Base-by-base conservation (phyloP, 2,329 filamentous ascomycete genomes). In the Sporothrix pseudoabietina region DNA sequence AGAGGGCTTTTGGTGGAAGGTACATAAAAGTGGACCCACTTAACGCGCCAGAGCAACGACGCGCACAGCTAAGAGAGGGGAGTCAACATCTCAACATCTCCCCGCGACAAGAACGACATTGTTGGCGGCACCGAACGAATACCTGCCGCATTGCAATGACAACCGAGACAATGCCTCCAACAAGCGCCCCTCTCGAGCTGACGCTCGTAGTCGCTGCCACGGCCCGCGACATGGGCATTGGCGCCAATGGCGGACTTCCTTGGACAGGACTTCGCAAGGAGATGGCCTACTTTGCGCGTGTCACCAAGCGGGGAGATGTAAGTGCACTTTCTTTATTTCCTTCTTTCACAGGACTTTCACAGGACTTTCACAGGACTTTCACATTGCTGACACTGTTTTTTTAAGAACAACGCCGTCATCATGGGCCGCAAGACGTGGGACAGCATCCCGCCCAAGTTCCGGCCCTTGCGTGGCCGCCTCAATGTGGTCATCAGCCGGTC, bases 381-480 rank as follows among this genome's bases (percentile, higher is more conserved):
- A 39, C 26, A 35, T 16, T 72, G 26, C 26, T 35, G 41, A 14
- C 66, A 14, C 30, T 22, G 3, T 9, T 32, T 47, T 47, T 14
- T 22, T 30, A 49, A 54, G 57, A 73, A 83, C 76, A 95, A 94
- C 81, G 92, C 93, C 22, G 93, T 98, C 70, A 91, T 99, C 77
- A 99, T 99, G 96, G 96, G 96, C 74, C 92, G 96, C 79, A 98
- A 97, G 82, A 99, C 96, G 0, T 99, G 95, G 91, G 94, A 97
- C 71, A 94, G 90, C 76, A 95, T 99, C 74, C 95, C 96, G 1
- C 79, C 85, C 7, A 87, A 86, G 70, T 94, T 96, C 80, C 87
- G 94, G 2, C 96, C 96, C 22, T 86, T 99, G 47, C 90, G 89
- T 75, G 91, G 90, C 75, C 86, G 96, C 10, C 84, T 94, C 69